Percentiles rank a stretch among this genome's conserved stretches.
Evolutionary conservation across 2,329 filamentous ascomycete species (phyloP).

Genomic region (Botrytis fragariae): DNA sequence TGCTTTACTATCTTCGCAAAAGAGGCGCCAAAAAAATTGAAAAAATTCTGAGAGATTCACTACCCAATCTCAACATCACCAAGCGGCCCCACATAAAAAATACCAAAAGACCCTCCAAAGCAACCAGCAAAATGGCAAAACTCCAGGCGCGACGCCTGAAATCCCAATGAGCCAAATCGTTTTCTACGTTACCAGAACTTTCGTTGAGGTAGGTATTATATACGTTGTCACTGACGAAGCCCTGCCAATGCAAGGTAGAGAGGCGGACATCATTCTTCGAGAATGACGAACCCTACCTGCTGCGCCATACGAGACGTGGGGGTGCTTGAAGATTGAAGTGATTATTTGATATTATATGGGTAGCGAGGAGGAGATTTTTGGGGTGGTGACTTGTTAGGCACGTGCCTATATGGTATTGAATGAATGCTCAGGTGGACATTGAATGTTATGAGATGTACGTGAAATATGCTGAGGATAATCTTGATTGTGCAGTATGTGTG

Average conservation of each 20-base stretch:
- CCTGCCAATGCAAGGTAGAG: background rate
- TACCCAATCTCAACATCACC: background rate
- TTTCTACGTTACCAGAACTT: background rate
- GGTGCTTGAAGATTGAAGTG: background rate
- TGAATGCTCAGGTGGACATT: too few relatives aligned
- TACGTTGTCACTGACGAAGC: background rate
- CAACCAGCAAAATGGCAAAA: background rate
- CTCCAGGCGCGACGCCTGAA: background rate
- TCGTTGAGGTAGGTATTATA: background rate
- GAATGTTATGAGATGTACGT: background rate
- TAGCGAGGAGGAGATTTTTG: background rate
- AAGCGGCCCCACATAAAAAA: background rate
- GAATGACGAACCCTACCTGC: background rate
- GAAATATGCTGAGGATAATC: too few relatives aligned
- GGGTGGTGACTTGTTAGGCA: background rate
- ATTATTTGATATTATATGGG: background rate
- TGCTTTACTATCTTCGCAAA: background rate
- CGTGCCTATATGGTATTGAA: background rate
- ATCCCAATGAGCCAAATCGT: background rate
- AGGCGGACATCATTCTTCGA: background rate
- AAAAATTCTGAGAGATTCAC: background rate
- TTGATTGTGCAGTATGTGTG: background rate
- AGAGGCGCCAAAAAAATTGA: background rate
- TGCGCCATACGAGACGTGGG: background rate
- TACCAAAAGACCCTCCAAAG: background rate